Evolutionary conservation across 2,329 filamentous ascomycete species (phyloP), one percentile per base, ranked within the genome.

Genomic region (Aspergillus vadensis): DNA sequence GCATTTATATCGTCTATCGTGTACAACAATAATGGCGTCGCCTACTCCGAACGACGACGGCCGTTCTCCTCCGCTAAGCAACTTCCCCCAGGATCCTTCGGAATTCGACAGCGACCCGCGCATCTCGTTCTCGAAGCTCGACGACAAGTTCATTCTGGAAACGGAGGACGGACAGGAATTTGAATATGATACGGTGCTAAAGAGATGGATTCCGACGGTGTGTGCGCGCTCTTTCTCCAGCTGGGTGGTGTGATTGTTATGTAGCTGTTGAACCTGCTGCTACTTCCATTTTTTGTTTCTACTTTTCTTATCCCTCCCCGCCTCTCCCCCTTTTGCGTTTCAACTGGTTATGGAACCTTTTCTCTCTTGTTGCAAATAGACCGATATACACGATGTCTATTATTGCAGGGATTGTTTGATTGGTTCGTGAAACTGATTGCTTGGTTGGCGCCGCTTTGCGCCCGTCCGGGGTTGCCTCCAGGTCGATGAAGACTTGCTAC

Each of bases 141-240:
- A 94, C 76, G 83, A 87, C 71, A 94, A 92, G 73, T 94, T 89
- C 79, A 86, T 95, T 56, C 86, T 95, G 7, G 92, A 96, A 63
- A 89, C 91, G 59, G 91, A 92, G 51, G 88, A 95, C 72, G 92
- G 91, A 55, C 85, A 87, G 63, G 93, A 97, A 75, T 96, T 89
- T 79, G 90, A 93, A 74, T 97, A 89, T 79, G 88, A 96, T 76
- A 78, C 84, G 53, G 83, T 82, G 54, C 78, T 88, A 67, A 88
- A 86, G 78, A 85, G 86, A 77, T 97, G 93, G 93, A 83, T 92
- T 57, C 88, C 87, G 67, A 81, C 83, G 73, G 86, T 84, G 82
- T 70, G 79, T 73, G 61, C 65, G 64, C 62, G 59, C 54, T 63
- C 62, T 61, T 61, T 66, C 57, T 62, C 53, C 54, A 55, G 58